Conservation (phyloP, 306 rosid genomes). For the Pachyrhizus erosus region DNA sequence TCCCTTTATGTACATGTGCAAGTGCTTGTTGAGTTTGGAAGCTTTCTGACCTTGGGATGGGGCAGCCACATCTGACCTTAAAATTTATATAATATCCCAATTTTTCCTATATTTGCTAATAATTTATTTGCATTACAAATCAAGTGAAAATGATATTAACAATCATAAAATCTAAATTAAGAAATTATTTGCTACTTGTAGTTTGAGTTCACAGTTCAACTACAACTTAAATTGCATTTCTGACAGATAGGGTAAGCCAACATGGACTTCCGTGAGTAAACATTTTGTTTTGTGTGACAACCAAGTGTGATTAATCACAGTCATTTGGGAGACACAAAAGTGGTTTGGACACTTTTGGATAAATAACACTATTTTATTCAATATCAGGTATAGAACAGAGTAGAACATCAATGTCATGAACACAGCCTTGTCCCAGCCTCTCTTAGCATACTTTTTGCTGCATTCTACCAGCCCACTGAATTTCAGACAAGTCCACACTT, state of each 20-base stretch:
- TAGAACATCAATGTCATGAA: not conserved
- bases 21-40: slow-evolving; percentile 12
- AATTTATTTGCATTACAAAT: not conserved
- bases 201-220: not conserved
- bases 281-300: too few species aligned
- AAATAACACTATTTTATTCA: not conserved
- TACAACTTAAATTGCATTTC: not conserved
- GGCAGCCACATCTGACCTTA: not conserved
- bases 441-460: too few species aligned
- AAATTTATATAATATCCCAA: slow-evolving; percentile 4
- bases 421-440: not conserved
- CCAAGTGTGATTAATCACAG: too few species aligned
- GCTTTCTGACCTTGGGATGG: not conserved
- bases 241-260: not conserved
- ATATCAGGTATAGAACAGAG: not conserved
- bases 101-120: not conserved
- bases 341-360: not conserved
- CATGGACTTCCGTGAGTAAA: not conserved
- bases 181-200: not conserved
- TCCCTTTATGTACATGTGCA: not conserved
- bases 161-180: not conserved
- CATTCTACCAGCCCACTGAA: too few species aligned
- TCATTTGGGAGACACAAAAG: not conserved
- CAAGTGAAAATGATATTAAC: not conserved
- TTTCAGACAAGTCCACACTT: not conserved